A percentile compares a stretch with the other conserved stretches of the same genome.
Conservation (phyloP, 371 early-diverging fungal species). For the Zopfochytrium polystomum region DNA sequence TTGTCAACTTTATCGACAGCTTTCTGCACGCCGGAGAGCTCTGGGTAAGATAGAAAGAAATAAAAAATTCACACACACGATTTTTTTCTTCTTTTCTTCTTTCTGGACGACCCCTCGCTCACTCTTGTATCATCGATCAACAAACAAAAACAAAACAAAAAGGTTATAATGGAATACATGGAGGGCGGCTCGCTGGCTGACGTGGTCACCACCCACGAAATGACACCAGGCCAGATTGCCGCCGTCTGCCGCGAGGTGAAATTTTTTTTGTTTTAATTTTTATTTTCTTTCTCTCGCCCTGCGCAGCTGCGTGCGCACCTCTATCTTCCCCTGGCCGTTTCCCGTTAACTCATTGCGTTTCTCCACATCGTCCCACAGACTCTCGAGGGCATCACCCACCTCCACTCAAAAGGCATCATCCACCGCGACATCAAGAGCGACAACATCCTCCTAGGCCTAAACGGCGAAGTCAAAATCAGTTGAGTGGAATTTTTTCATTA, state of each 20-base stretch:
- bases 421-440: conserved; percentile 98
- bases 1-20: conserved; percentile 94
- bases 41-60: conserved; percentile 33
- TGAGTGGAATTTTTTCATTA: no score
- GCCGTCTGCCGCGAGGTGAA: conserved; percentile 81
- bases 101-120: background rate
- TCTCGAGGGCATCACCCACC: conserved; percentile 81
- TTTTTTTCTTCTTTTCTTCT: background rate
- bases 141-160: no score
- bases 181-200: conserved; percentile 92
- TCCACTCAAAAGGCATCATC: conserved; percentile 92
- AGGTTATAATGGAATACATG: conserved; percentile 93
- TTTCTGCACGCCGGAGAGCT: conserved; percentile 58
- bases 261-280: background rate
- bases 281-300: conserved; percentile 2
- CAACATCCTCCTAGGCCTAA: conserved; percentile 82
- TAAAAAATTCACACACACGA: no score
- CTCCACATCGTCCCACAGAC: conserved; percentile 46
- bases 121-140: no score
- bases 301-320: background rate
- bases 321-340: background rate
- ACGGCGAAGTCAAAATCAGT: conserved; percentile 52
- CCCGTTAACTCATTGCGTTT: background rate
- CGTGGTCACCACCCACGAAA: conserved; percentile 84
- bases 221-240: conserved; percentile 94